Base-by-base conservation (phyloP, 805 yeast genomes). In the Priceomyces fermenticarens region DNA sequence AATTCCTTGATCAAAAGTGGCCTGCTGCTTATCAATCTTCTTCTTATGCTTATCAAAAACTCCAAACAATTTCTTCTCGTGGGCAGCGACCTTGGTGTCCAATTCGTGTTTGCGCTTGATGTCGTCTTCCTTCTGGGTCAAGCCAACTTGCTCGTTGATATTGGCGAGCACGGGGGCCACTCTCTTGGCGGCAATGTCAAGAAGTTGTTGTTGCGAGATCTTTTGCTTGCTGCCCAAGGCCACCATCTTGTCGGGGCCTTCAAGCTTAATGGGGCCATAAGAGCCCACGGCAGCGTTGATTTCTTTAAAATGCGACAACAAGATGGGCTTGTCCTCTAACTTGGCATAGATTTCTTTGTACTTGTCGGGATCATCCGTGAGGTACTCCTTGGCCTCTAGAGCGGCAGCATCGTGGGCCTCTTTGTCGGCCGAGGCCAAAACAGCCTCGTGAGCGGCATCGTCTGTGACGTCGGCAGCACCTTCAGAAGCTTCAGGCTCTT, bases 181-280 rank as follows among this genome's bases (percentile, higher is more conserved):
- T 48, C 82, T 67, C 47, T 64, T 65, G 30, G 75, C 73, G 15
- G 83, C 83, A 52, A 78, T 72, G 38, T 68, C 82, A 49, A 75
- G 64, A 45, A 78, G 70, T 55, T 77, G 80, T 40, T 71, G 72
- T 49, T 78, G 80, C 35, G 82, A 72, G 65, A 78, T 64, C 35
- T 55, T 64, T 55, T 77, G 65, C 13, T 82, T 82, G 34, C 75
- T 70, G 41, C 83, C 83, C 46, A 78, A 62, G 48, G 75, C 73
- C 47, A 77, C 58, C 16, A 70, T 56, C 57, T 74, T 67, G 47
- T 73, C 70, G 2, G 78, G 77, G 51, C 75, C 78, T 42, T 70
- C 75, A 44, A 77, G 62, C 32, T 57, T 60, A 20, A 20, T 20
- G 29, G 67, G 67, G 32, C 72, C 59, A 50, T 72, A 61, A 7